Evolutionary conservation across 2,329 filamentous ascomycete genomes (phyloP).

Genomic region (Colletotrichum chrysophilum): DNA sequence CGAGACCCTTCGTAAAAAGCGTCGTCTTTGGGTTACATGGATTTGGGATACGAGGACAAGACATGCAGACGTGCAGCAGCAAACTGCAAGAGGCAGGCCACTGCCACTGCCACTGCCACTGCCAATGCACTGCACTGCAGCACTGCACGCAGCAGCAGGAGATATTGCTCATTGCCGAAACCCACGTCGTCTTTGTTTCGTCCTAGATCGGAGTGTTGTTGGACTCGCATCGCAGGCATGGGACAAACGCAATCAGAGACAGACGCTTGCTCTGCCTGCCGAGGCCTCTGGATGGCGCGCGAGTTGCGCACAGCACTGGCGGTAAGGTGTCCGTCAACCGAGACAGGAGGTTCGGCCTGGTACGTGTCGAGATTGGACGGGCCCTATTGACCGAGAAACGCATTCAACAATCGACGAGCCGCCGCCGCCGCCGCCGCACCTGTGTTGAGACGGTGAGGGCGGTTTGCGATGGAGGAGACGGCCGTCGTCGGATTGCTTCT

Average conservation of each 20-base stretch:
- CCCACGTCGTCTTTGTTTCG: background rate
- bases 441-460: background rate
- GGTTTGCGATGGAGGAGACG: background rate
- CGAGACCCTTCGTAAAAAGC: slow-evolving; percentile 2
- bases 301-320: background rate
- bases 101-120: background rate
- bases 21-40: slow-evolving; percentile 5
- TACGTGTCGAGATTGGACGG: background rate
- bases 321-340: background rate
- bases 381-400: background rate
- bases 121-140: background rate
- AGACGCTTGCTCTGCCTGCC: background rate
- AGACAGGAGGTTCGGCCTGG: background rate
- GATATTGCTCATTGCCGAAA: background rate
- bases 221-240: background rate
- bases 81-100: background rate
- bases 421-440: background rate
- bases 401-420: background rate
- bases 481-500: background rate
- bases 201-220: background rate
- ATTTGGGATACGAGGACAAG: slow-evolving; percentile 15
- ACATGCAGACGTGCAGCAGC: slow-evolving; percentile 13
- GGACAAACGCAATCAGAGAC: background rate
- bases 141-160: background rate
- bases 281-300: background rate